Conservation (phyloP, 768 basidiomycete species). For the Calvatia gigantea region DNA sequence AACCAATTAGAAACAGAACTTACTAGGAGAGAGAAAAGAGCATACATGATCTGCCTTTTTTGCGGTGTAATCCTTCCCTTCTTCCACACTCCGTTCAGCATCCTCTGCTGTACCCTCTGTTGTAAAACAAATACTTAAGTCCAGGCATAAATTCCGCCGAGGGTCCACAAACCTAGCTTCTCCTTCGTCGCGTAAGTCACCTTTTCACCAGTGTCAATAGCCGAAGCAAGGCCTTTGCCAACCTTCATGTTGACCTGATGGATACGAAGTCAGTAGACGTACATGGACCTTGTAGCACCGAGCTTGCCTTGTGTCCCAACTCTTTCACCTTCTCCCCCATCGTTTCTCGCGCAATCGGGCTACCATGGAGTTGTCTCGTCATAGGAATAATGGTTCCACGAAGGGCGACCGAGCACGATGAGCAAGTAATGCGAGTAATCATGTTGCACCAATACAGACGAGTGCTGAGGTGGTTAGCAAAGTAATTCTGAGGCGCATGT, state of each 20-base stretch:
- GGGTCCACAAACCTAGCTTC: slow-evolving; percentile 31
- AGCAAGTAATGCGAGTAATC: background rate
- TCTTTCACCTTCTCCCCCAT: slow-evolving; percentile 44
- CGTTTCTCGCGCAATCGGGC: slow-evolving; percentile 32
- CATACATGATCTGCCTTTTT: slow-evolving; percentile 39
- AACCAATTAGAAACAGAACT: background rate
- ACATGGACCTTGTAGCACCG: background rate
- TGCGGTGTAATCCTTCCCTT: slow-evolving; percentile 28
- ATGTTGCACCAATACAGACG: background rate
- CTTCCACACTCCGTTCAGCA: slow-evolving; percentile 28
- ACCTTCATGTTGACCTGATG: slow-evolving; percentile 42
- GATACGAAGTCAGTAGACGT: background rate
- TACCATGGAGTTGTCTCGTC: slow-evolving; percentile 30
- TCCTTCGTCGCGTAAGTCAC: slow-evolving; percentile 38
- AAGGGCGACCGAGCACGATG: background rate
- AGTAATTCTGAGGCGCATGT: too few species aligned
- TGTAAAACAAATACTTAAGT: background rate
- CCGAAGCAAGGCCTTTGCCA: slow-evolving; percentile 41
- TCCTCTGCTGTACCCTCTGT: too few species aligned
- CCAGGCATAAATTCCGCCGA: background rate
- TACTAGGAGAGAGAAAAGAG: background rate
- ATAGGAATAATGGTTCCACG: slow-evolving; percentile 3
- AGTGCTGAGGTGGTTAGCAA: background rate
- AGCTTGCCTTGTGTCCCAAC: slow-evolving; percentile 36
- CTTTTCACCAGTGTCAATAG: slow-evolving; percentile 44